These are phyloP conservation scores for Aristolochia contorta DNA, from an alignment of 164 flowering plant species.

Conservation along the genomic window DNA sequence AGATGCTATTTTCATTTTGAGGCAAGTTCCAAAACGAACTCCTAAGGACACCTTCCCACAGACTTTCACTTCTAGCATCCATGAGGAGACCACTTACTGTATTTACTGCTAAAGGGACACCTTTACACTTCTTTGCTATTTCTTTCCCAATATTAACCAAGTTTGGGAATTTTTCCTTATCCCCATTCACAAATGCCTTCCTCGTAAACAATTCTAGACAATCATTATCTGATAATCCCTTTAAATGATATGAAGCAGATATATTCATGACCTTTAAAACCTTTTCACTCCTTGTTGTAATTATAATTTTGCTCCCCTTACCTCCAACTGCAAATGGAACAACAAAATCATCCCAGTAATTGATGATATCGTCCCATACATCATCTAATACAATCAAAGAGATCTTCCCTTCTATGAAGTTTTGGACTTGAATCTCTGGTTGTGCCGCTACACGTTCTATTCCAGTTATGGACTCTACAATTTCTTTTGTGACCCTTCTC, in stretches of 20 bases:
- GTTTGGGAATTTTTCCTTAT: background rate
- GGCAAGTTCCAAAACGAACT: slow-evolving; percentile 8
- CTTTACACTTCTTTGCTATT: slow-evolving; percentile 4
- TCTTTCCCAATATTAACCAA: background rate
- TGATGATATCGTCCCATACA: slow-evolving; percentile 8
- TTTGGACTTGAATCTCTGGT: background rate
- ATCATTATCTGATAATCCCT: slow-evolving; percentile 8
- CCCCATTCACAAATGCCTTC: background rate
- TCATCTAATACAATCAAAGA: slow-evolving; percentile 13
- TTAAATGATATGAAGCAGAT: slow-evolving; percentile 1
- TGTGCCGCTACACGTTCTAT: background rate
- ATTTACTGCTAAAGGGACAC: slow-evolving; percentile 8
- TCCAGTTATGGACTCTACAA: background rate
- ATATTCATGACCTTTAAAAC: slow-evolving; percentile 7
- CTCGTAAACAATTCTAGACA: slow-evolving; percentile 2
- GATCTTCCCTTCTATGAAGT: background rate
- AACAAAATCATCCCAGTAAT: slow-evolving; percentile 1
- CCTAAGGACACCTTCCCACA: slow-evolving; percentile 3
- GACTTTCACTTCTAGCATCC: background rate
- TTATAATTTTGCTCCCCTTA: slow-evolving; percentile 11
- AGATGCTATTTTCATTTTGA: background rate
- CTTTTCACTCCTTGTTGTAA: slow-evolving; percentile 10
- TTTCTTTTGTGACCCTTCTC: background rate
- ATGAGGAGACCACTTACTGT: background rate
- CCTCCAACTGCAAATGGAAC: slow-evolving; percentile 4